Evolutionary conservation across 2,329 filamentous ascomycete species (phyloP).

Genomic region (Clonostachys rhizophaga): DNA sequence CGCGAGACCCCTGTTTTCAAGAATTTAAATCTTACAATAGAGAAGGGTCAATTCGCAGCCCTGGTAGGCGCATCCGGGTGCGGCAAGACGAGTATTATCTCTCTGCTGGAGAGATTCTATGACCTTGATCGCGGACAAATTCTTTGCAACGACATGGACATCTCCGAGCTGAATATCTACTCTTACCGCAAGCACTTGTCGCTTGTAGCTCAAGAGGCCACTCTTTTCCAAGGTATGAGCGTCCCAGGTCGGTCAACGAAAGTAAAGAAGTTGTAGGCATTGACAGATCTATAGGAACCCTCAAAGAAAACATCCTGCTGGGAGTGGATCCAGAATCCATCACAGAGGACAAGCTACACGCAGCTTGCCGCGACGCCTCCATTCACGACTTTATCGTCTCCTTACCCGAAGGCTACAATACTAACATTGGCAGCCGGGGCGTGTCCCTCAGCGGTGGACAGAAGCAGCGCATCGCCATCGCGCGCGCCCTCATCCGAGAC

Average conservation of each 20-base stretch:
- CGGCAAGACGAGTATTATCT: constrained; percentile 69
- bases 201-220: constrained; percentile 71
- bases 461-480: constrained; percentile 66
- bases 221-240: constrained; percentile 59
- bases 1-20: constrained; percentile 52
- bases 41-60: constrained; percentile 66
- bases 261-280: background rate
- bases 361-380: constrained; percentile 55
- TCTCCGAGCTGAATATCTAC: constrained; percentile 52
- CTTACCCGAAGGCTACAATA: constrained; percentile 64
- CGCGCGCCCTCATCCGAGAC: constrained; percentile 61
- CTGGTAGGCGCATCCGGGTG: constrained; percentile 67
- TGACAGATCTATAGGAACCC: constrained; percentile 33
- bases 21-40: constrained; percentile 58
- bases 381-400: constrained; percentile 68
- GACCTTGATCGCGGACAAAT: constrained; percentile 60
- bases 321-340: constrained; percentile 53
- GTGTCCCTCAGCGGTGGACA: constrained; percentile 67
- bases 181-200: constrained; percentile 62
- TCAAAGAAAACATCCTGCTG: constrained; percentile 66
- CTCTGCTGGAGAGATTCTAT: constrained; percentile 65
- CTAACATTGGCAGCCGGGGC: constrained; percentile 62
- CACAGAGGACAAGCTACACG: constrained; percentile 44
- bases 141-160: constrained; percentile 56
- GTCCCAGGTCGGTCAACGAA: background rate